These are phyloP conservation scores for Entomophthora muscae DNA, from an alignment of 371 early-diverging fungal species.

Conservation along the genomic window DNA sequence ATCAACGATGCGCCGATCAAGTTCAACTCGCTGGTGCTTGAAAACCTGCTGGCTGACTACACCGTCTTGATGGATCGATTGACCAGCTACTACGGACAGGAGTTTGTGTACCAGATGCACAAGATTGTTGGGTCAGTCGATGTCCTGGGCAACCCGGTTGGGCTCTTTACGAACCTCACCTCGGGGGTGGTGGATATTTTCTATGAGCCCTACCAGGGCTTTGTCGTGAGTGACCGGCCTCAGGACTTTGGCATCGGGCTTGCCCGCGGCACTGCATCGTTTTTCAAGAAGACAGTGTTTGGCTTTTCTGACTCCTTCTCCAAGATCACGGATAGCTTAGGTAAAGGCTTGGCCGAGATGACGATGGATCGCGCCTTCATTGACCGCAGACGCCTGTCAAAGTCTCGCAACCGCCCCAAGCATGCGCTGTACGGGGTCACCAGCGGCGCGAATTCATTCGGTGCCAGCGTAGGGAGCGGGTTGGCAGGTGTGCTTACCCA, in stretches of 20 bases:
- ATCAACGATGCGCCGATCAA: conserved; percentile 67
- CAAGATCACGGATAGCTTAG: conserved; percentile 87
- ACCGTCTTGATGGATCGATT: conserved; percentile 62
- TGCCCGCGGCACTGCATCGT: conserved; percentile 80
- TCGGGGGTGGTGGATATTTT: conserved; percentile 92
- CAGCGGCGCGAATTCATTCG: conserved; percentile 77
- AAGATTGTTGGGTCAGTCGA: conserved; percentile 92
- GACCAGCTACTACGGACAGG: conserved; percentile 71
- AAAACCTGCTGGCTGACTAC: conserved; percentile 69
- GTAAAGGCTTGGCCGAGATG: conserved; percentile 90
- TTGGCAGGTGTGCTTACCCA: conserved; percentile 78
- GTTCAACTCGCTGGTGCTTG: conserved; percentile 79
- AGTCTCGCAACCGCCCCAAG: conserved; percentile 73
- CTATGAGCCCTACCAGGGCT: conserved; percentile 95
- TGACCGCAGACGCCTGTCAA: conserved; percentile 56
- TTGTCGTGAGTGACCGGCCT: conserved; percentile 85
- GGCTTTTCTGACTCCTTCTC: conserved; percentile 89
- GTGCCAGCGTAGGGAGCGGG: conserved; percentile 68
- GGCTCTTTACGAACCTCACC: conserved; percentile 83
- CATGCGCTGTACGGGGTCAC: conserved; percentile 85
- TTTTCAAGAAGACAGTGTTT: conserved; percentile 91
- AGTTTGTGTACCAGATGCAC: conserved; percentile 80
- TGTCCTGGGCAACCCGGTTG: conserved; percentile 94
- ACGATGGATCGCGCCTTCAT: conserved; percentile 90
- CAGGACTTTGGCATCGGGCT: conserved; percentile 90